phyloP scores from a whole-genome alignment of 805 yeast genomes.

The Candida maltosa region DNA sequence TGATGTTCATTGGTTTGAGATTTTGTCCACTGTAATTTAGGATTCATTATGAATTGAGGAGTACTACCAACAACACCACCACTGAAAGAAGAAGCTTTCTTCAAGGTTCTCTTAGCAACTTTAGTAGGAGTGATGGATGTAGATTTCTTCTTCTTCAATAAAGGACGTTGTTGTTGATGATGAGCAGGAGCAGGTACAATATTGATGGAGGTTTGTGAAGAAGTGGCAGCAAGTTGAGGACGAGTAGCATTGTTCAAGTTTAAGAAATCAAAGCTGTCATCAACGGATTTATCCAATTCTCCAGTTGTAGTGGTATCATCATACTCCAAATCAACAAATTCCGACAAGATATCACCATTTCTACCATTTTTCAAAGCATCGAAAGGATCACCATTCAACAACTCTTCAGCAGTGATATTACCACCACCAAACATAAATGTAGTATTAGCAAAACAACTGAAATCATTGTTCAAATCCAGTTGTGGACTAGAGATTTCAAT shows the following conservation, averaged over 20 bases:
- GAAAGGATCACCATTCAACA: slow-evolving; percentile 14
- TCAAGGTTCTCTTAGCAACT: slow-evolving; percentile 9
- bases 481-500: slow-evolving; percentile 7
- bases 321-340: slow-evolving; percentile 11
- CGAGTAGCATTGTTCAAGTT: not conserved
- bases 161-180: too few species aligned
- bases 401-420: slow-evolving; percentile 14
- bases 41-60: slow-evolving; percentile 6
- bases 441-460: too few species aligned
- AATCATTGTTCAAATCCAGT: not conserved
- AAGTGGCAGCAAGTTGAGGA: not conserved
- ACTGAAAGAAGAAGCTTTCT: slow-evolving; percentile 12
- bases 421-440: too few species aligned
- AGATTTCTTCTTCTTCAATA: slow-evolving; percentile 7
- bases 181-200: not conserved
- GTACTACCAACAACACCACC: slow-evolving; percentile 7
- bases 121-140: too few species aligned
- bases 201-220: too few species aligned
- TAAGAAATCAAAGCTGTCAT: not conserved
- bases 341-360: slow-evolving; percentile 8
- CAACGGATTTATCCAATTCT: too few species aligned
- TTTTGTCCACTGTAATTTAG: slow-evolving; percentile 8
- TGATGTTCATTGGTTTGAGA: slow-evolving; percentile 1
- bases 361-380: slow-evolving; percentile 4
- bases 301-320: slow-evolving; percentile 6